Conservation (phyloP, 2,329 filamentous ascomycete species). For the Ophiostoma tasmaniense region DNA sequence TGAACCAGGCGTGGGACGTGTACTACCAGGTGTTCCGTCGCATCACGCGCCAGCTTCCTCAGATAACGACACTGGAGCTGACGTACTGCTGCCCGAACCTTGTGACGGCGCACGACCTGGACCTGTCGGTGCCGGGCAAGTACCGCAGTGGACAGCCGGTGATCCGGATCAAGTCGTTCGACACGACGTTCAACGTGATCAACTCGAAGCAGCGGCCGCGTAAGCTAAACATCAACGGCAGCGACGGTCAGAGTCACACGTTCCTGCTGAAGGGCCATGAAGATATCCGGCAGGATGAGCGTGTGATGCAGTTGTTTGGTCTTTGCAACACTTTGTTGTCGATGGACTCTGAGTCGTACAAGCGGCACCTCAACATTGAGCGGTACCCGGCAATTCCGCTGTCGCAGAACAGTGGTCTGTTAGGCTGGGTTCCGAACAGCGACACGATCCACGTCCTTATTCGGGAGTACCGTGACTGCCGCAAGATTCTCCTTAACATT, state of each 20-base stretch:
- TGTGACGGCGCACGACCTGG: slow-evolving; percentile 73
- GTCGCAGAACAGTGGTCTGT: slow-evolving; percentile 87
- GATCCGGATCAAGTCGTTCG: slow-evolving; percentile 80
- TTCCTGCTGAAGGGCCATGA: slow-evolving; percentile 98
- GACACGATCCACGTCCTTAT: slow-evolving; percentile 96
- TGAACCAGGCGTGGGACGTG: slow-evolving; percentile 97
- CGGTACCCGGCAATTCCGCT: slow-evolving; percentile 93
- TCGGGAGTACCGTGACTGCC: slow-evolving; percentile 90
- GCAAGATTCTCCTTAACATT: slow-evolving; percentile 96
- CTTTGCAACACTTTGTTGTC: slow-evolving; percentile 91
- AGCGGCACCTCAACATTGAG: slow-evolving; percentile 93
- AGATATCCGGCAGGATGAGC: slow-evolving; percentile 96
- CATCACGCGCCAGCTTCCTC: slow-evolving; percentile 85
- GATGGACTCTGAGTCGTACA: slow-evolving; percentile 92
- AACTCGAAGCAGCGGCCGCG: slow-evolving; percentile 93
- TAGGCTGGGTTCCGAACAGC: slow-evolving; percentile 96
- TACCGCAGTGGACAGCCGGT: slow-evolving; percentile 73
- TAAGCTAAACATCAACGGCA: slow-evolving; percentile 80
- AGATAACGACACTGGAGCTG: slow-evolving; percentile 84
- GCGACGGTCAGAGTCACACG: slow-evolving; percentile 78
- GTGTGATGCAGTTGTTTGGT: slow-evolving; percentile 98
- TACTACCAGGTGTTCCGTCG: slow-evolving; percentile 98
- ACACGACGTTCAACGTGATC: slow-evolving; percentile 83
- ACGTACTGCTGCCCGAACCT: slow-evolving; percentile 96
- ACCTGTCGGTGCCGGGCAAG: slow-evolving; percentile 90